phyloP scores from a whole-genome alignment of 73 alveolate species.

The Paramecium sexaurelia region DNA sequence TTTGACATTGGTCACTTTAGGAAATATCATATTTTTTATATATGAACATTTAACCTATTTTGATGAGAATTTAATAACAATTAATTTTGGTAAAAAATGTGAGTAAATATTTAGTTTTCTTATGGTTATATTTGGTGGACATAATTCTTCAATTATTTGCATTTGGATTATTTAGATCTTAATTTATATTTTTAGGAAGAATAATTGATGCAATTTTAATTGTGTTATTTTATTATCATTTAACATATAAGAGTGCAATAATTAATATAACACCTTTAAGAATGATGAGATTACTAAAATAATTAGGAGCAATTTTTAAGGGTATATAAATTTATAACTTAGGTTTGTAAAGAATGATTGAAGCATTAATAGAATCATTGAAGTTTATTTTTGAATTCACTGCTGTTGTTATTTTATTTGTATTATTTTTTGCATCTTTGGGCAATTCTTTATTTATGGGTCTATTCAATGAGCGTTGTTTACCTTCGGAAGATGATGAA shows the following conservation, averaged over 20 bases:
- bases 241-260: not conserved
- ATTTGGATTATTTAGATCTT: not conserved
- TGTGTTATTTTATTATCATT: not conserved
- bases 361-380: not conserved
- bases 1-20: not conserved
- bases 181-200: slow-evolving; percentile 11
- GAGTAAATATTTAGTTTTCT: not conserved
- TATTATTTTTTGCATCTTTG: not conserved
- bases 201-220: not conserved
- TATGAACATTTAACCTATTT: not conserved
- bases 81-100: not conserved
- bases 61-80: not conserved
- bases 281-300: not conserved
- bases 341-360: slow-evolving; percentile 13
- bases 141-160: not conserved
- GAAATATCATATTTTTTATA: not conserved
- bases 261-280: slow-evolving; percentile 12
- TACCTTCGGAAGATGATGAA: slow-evolving; percentile 9
- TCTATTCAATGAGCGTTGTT: slow-evolving; percentile 5
- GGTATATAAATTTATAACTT: not conserved
- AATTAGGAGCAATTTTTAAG: slow-evolving; percentile 22
- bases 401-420: not conserved
- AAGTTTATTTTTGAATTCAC: not conserved
- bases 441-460: slow-evolving; percentile 30
- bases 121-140: not conserved